These are phyloP conservation scores for Filosporella fistucella DNA, from an alignment of 495 filamentous ascomycete species.

Conservation along the genomic window DNA sequence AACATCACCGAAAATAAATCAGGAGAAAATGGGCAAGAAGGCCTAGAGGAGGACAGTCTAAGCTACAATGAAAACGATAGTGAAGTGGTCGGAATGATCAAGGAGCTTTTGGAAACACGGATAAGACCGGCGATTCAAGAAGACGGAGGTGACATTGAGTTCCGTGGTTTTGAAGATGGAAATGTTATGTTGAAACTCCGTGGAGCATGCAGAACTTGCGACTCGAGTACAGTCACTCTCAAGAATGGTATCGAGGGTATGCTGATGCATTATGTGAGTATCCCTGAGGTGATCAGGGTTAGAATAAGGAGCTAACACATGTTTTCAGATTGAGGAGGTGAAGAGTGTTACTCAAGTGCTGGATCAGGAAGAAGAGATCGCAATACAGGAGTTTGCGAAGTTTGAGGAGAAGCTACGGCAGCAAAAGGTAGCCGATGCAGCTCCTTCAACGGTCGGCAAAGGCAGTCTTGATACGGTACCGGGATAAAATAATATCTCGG, in stretches of 20 bases:
- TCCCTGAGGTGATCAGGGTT: background rate
- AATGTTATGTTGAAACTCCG: conserved; percentile 81
- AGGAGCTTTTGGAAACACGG: conserved; percentile 93
- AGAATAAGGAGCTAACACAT: conserved; percentile 9
- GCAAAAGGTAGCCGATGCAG: conserved; percentile 56
- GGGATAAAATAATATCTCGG: conserved; percentile 30
- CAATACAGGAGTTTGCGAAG: conserved; percentile 84
- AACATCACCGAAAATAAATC: conserved; percentile 59
- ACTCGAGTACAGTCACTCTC: conserved; percentile 90
- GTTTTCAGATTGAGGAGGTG: conserved; percentile 83
- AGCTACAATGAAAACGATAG: conserved; percentile 80
- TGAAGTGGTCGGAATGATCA: conserved; percentile 96
- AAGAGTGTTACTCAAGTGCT: conserved; percentile 87
- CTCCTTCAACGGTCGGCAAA: conserved; percentile 57
- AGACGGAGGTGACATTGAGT: conserved; percentile 96
- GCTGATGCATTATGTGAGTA: conserved; percentile 70
- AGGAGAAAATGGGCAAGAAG: conserved; percentile 48
- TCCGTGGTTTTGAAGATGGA: conserved; percentile 82
- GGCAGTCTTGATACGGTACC: conserved; percentile 60
- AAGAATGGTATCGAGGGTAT: conserved; percentile 97
- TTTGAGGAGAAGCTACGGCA: conserved; percentile 91
- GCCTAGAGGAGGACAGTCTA: conserved; percentile 61
- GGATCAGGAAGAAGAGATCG: conserved; percentile 89
- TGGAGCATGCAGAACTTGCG: conserved; percentile 92
- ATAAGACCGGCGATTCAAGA: conserved; percentile 95